These are phyloP conservation scores for Candida sanyiensis DNA, from an alignment of 805 yeast genomes.

Conservation along the genomic window DNA sequence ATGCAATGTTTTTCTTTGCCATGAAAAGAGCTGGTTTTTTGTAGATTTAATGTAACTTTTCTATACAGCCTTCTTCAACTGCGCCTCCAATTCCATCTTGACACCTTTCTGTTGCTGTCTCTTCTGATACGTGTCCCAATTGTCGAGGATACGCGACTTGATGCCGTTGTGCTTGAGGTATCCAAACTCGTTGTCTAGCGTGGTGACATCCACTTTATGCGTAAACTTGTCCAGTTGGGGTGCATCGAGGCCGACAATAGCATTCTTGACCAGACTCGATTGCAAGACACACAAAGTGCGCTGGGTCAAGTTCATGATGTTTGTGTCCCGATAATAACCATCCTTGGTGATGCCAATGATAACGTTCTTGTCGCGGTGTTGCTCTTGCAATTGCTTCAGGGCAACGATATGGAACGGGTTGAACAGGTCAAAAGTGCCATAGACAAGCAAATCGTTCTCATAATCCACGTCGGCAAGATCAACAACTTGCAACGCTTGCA, in stretches of 20 bases:
- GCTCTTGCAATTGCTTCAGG: constrained; percentile 42
- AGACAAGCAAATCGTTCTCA: constrained; percentile 36
- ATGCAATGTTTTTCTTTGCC: constrained; percentile 2
- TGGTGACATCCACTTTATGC: constrained; percentile 20
- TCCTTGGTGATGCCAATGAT: constrained; percentile 69
- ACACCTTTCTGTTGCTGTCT: constrained; percentile 86
- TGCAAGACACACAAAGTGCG: constrained; percentile 84
- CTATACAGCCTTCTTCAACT: constrained; percentile 12
- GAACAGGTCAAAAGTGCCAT: constrained; percentile 88
- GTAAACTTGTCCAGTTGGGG: constrained; percentile 8
- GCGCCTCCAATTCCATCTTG: constrained; percentile 52
- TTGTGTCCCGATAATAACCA: constrained; percentile 54
- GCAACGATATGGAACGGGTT: constrained; percentile 89
- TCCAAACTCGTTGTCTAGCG: constrained; percentile 51
- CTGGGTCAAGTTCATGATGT: constrained; percentile 79
- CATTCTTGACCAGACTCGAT: constrained; percentile 76
- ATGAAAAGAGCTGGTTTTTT: neutral
- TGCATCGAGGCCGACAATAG: constrained; percentile 41
- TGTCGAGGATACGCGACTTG: constrained; percentile 64
- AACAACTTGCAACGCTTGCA: constrained; percentile 17
- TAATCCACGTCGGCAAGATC: constrained; percentile 5
- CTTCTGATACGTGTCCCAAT: constrained; percentile 69
- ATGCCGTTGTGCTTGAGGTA: constrained; percentile 66
- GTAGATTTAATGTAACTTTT: neutral
- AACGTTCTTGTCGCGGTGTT: constrained; percentile 37